Evolutionary conservation across 208 protist genomes (phyloP).

Genomic region (Acanthamoeba triangularis): DNA sequence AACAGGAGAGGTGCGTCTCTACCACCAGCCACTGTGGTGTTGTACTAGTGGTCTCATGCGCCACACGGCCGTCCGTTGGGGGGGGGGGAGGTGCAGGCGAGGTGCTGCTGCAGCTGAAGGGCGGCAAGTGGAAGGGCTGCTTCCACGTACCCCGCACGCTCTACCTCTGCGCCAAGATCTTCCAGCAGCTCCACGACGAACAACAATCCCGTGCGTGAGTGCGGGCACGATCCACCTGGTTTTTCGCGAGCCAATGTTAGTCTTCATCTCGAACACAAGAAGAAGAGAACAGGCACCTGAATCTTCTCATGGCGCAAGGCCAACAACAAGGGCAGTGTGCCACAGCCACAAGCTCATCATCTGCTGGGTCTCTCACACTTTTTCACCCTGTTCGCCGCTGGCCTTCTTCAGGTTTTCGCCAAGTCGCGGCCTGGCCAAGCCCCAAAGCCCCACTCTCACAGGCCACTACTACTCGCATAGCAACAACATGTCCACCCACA

Average conservation of each 20-base stretch:
- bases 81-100: neutral
- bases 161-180: constrained; percentile 53
- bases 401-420: neutral
- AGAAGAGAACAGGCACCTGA: too few species aligned
- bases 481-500: constrained; percentile 4
- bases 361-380: neutral
- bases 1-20: constrained; percentile 14
- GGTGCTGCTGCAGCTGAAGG: constrained; percentile 50
- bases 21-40: too few species aligned
- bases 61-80: too few species aligned
- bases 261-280: too few species aligned
- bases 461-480: too few species aligned
- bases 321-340: neutral
- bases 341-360: neutral
- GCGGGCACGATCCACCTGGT: too few species aligned
- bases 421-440: too few species aligned
- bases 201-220: too few species aligned
- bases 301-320: neutral
- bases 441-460: too few species aligned
- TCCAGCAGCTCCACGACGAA: neutral
- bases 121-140: constrained; percentile 76
- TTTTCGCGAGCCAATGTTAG: too few species aligned
- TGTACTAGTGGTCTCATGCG: too few species aligned
- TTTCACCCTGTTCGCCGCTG: neutral
- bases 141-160: constrained; percentile 62